Percentiles rank a stretch among this genome's conserved stretches.
phyloP scores from a whole-genome alignment of 768 basidiomycete species.

The Tephrocybe sp. region DNA sequence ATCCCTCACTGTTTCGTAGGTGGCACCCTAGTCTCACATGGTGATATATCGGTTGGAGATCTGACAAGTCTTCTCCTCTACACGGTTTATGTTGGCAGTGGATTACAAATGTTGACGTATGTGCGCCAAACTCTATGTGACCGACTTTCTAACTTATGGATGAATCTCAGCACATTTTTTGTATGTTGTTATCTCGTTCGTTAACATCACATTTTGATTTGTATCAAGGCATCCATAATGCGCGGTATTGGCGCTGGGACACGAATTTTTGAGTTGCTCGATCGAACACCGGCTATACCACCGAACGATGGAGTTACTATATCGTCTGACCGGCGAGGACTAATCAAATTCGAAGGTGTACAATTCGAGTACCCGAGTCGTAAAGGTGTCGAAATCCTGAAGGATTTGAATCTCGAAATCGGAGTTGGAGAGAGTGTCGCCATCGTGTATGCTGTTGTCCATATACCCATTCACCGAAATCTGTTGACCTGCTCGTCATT shows the following conservation, averaged over 20 bases:
- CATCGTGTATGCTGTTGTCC: constrained; percentile 68
- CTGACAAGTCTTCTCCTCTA: constrained; percentile 88
- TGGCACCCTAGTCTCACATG: constrained; percentile 85
- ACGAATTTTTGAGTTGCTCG: constrained; percentile 92
- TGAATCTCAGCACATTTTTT: constrained; percentile 42
- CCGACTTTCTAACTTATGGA: not conserved
- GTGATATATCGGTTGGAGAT: constrained; percentile 89
- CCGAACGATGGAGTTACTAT: constrained; percentile 60
- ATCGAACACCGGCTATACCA: constrained; percentile 72
- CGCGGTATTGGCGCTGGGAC: constrained; percentile 91
- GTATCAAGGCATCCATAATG: constrained; percentile 82
- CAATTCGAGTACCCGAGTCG: constrained; percentile 90
- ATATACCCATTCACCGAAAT: not conserved
- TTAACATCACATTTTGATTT: constrained; percentile 7
- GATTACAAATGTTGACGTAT: constrained; percentile 77
- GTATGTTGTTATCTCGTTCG: constrained; percentile 37
- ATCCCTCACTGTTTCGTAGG: constrained; percentile 39
- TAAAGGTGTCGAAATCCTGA: constrained; percentile 74
- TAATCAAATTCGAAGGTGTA: constrained; percentile 79
- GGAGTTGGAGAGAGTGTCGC: constrained; percentile 86
- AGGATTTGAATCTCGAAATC: constrained; percentile 79
- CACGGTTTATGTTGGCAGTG: constrained; percentile 84
- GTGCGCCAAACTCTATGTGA: constrained; percentile 19
- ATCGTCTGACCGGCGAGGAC: constrained; percentile 53
- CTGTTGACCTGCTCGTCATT: not conserved